A percentile compares a stretch with the other conserved stretches of the same genome.
Evolutionary conservation across 176 grass and related monocot genomes (phyloP).

Genomic region (Aechmea fasciata): DNA sequence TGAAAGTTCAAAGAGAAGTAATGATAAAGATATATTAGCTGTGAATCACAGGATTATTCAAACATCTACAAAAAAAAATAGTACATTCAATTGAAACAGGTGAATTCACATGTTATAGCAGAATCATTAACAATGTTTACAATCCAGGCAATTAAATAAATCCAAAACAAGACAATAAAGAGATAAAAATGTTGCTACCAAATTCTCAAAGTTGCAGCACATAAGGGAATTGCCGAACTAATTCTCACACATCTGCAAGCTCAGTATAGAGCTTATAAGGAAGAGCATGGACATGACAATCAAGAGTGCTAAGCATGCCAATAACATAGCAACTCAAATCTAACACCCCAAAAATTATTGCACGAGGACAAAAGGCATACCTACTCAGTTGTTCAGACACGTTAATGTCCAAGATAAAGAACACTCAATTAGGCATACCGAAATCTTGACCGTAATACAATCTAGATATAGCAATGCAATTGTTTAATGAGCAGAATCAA

Average conservation of each 20-base stretch:
- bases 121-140: no score
- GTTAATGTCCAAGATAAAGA: neutral
- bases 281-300: neutral
- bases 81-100: neutral
- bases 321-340: neutral
- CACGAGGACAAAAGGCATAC: neutral
- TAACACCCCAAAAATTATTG: neutral
- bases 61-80: slow-evolving; percentile 2
- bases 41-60: slow-evolving; percentile 6
- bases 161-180: no score
- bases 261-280: neutral
- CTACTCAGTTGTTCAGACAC: neutral
- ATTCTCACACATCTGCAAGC: neutral
- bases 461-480: neutral
- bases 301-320: neutral
- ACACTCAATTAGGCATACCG: no score
- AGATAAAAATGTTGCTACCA: neutral
- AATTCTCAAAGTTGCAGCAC: neutral
- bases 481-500: neutral
- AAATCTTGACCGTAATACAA: no score
- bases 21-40: slow-evolving; percentile 13
- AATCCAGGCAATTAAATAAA: no score
- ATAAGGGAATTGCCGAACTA: neutral
- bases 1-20: slow-evolving; percentile 28
- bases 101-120: neutral